A percentile compares a stretch with the other conserved stretches of the same genome.
Evolutionary conservation across 2,329 filamentous ascomycete genomes (phyloP).

Genomic region (Claviceps spartinae): DNA sequence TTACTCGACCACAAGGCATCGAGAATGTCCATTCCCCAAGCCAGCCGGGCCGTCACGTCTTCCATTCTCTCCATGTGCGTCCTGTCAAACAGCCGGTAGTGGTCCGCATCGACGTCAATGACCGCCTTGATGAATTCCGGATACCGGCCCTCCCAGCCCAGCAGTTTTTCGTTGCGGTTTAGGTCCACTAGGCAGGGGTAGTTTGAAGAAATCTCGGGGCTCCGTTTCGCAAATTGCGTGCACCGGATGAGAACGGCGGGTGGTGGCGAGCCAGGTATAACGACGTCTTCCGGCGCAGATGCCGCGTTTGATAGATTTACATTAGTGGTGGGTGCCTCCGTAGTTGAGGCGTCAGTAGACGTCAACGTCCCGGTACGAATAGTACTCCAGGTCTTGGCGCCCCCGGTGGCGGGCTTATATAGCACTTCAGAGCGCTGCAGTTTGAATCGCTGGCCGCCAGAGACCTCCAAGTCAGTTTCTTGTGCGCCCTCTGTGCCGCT

Average conservation of each 20-base stretch:
- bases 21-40: conserved; percentile 5
- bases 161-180: conserved; percentile 12
- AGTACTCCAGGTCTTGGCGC: conserved; percentile 7
- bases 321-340: not conserved
- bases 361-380: not conserved
- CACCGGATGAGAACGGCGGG: conserved; percentile 14
- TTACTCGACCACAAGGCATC: not conserved
- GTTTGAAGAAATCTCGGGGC: conserved; percentile 1
- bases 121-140: conserved; percentile 16
- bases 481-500: conserved; percentile 8
- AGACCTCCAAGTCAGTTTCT: conserved; percentile 7
- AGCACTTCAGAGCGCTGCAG: conserved; percentile 10
- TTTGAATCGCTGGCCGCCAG: conserved; percentile 7
- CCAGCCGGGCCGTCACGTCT: conserved; percentile 7
- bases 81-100: conserved; percentile 16
- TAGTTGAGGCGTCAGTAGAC: not conserved
- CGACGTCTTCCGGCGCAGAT: not conserved
- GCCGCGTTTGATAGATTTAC: not conserved
- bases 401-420: conserved; percentile 10
- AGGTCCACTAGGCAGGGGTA: conserved; percentile 13
- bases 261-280: conserved; percentile 8
- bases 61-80: conserved; percentile 3
- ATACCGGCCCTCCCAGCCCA: conserved; percentile 16
- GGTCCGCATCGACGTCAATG: conserved; percentile 15
- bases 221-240: conserved; percentile 2